A percentile compares a stretch with the other conserved stretches of the same genome.
Conservation (phyloP, 371 early-diverging fungal genomes). For the Mortierella polycephala region DNA sequence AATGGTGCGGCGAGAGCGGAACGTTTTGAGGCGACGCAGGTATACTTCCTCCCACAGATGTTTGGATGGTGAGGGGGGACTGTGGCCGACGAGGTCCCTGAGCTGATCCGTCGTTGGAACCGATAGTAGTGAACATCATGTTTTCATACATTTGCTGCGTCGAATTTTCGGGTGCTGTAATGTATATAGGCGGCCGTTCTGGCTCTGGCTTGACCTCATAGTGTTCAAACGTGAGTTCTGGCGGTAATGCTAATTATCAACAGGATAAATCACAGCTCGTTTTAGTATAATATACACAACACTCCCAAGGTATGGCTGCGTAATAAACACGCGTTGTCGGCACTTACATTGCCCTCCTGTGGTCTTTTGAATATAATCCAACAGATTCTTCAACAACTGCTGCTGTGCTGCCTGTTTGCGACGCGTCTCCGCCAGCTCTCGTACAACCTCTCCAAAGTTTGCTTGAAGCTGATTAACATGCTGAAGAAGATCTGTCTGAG, state of each 20-base stretch:
- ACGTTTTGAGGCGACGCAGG: conserved; percentile 47
- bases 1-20: conserved; percentile 46
- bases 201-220: conserved; percentile 57
- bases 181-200: conserved; percentile 68
- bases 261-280: background rate
- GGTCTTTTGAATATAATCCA: conserved; percentile 64
- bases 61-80: conserved; percentile 49
- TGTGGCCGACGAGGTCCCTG: conserved; percentile 38
- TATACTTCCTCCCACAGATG: conserved; percentile 25
- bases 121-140: conserved; percentile 48
- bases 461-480: conserved; percentile 78
- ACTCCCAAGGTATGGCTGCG: too few species aligned
- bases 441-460: conserved; percentile 70
- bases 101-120: conserved; percentile 27
- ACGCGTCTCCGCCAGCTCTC: conserved; percentile 77
- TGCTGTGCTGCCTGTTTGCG: conserved; percentile 70
- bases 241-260: conserved; percentile 48
- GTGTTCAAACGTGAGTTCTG: conserved; percentile 58
- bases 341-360: conserved; percentile 59
- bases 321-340: background rate
- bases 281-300: background rate
- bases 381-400: conserved; percentile 64
- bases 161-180: conserved; percentile 64
- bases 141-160: conserved; percentile 45
- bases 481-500: conserved; percentile 80